A percentile compares a stretch with the other conserved stretches of the same genome.
Evolutionary conservation across 805 yeast genomes (phyloP).

Genomic region (Gaillardinia entomophila): DNA sequence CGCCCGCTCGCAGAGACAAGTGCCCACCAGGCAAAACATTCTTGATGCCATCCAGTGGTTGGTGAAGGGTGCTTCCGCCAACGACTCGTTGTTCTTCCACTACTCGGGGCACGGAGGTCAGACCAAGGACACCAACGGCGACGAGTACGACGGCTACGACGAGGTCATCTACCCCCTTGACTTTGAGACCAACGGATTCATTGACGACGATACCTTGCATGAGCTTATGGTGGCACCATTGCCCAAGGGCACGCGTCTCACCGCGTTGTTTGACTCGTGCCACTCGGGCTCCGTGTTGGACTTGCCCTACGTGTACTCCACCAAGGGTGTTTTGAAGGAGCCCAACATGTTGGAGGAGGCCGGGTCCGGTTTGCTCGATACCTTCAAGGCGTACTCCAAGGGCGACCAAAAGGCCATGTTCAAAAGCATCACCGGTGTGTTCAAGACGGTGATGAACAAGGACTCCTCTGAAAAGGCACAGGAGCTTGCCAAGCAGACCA

Average conservation of each 20-base stretch:
- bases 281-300: constrained; percentile 83
- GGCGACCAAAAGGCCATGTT: constrained; percentile 48
- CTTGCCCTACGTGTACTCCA: constrained; percentile 73
- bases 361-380: constrained; percentile 57
- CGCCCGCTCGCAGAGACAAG: constrained; percentile 37
- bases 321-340: constrained; percentile 78
- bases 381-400: constrained; percentile 53
- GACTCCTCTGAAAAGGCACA: constrained; percentile 15
- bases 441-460: constrained; percentile 14
- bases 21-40: constrained; percentile 69
- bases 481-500: constrained; percentile 45
- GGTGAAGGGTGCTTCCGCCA: constrained; percentile 64
- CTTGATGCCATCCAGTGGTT: constrained; percentile 79
- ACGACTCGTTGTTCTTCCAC: constrained; percentile 76
- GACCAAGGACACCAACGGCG: constrained; percentile 62
- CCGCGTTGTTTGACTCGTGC: constrained; percentile 80
- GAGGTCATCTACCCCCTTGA: constrained; percentile 72
- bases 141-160: constrained; percentile 70
- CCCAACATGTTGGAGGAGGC: constrained; percentile 74
- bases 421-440: constrained; percentile 27
- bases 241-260: constrained; percentile 67
- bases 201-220: constrained; percentile 73
- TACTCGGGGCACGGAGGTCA: constrained; percentile 88
- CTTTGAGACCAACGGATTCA: constrained; percentile 59
- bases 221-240: constrained; percentile 63